These are phyloP conservation scores for Spathaspora arborariae DNA, from an alignment of 805 yeast species.

Conservation along the genomic window DNA sequence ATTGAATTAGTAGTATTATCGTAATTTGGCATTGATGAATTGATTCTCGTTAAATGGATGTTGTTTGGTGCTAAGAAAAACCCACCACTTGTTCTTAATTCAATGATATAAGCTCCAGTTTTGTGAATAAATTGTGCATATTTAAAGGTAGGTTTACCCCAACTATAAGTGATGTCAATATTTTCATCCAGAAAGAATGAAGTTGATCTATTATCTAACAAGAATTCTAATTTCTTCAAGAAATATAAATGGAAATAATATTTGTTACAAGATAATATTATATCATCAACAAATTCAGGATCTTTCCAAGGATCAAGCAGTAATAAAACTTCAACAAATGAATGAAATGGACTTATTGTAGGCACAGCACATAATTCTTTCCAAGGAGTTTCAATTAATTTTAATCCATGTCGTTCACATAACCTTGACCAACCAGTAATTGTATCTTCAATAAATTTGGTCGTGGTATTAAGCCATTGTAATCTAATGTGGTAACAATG, in stretches of 20 bases:
- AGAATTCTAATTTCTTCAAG: slow-evolving; percentile 66
- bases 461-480: slow-evolving; percentile 92
- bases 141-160: slow-evolving; percentile 85
- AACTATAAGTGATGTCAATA: slow-evolving; percentile 75
- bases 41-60: slow-evolving; percentile 71
- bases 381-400: slow-evolving; percentile 85
- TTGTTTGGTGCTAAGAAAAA: slow-evolving; percentile 85
- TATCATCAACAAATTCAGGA: slow-evolving; percentile 41
- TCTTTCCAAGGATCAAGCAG: slow-evolving; percentile 72
- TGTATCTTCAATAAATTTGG: slow-evolving; percentile 46
- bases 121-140: slow-evolving; percentile 87
- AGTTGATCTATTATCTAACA: slow-evolving; percentile 78
- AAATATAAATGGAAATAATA: slow-evolving; percentile 78
- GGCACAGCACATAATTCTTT: slow-evolving; percentile 78
- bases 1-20: slow-evolving; percentile 22
- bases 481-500: slow-evolving; percentile 88
- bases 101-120: slow-evolving; percentile 88
- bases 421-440: slow-evolving; percentile 63
- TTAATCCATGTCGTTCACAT: slow-evolving; percentile 81
- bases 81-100: slow-evolving; percentile 73
- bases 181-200: slow-evolving; percentile 49
- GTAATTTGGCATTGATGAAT: slow-evolving; percentile 31
- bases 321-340: slow-evolving; percentile 66
- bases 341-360: slow-evolving; percentile 78
- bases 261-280: slow-evolving; percentile 45